phyloP scores from a whole-genome alignment of 2,329 filamentous ascomycete genomes.

The Pseudocercospora macadamiae region DNA sequence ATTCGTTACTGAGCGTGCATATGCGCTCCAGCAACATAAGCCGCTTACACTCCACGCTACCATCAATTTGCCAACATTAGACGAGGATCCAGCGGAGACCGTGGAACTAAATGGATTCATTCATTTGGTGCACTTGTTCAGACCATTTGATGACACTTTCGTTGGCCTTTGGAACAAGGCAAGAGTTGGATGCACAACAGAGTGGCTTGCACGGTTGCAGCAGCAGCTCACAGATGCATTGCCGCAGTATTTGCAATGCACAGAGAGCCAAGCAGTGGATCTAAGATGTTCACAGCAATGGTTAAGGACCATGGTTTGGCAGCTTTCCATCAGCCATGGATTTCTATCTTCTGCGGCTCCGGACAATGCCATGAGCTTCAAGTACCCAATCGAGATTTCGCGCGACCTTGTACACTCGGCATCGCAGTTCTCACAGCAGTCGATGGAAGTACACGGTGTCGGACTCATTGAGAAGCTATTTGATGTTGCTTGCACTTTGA shows the following conservation, averaged over 20 bases:
- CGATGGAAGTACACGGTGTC: conserved; percentile 74
- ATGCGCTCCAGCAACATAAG: conserved; percentile 65
- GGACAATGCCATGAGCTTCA: conserved; percentile 64
- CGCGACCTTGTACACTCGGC: conserved; percentile 65
- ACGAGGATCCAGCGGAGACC: conserved; percentile 57
- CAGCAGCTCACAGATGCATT: conserved; percentile 57
- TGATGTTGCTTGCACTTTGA: conserved; percentile 73
- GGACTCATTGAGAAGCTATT: conserved; percentile 82
- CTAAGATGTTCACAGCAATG: conserved; percentile 71
- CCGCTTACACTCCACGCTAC: conserved; percentile 65
- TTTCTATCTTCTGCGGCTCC: conserved; percentile 62
- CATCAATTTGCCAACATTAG: conserved; percentile 55
- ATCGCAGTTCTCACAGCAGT: conserved; percentile 70
- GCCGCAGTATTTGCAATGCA: conserved; percentile 60
- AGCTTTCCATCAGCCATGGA: conserved; percentile 67
- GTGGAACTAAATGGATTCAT: conserved; percentile 62
- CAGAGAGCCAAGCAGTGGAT: conserved; percentile 70
- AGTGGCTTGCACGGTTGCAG: conserved; percentile 52
- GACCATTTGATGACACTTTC: conserved; percentile 66
- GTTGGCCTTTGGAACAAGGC: conserved; percentile 67
- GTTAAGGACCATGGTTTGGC: conserved; percentile 73
- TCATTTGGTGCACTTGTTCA: conserved; percentile 63
- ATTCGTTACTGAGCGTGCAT: conserved; percentile 54
- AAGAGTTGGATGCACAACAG: conserved; percentile 47
- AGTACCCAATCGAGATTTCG: conserved; percentile 65